phyloP scores from a whole-genome alignment of 129 eudicot species.

The Rutidosis leptorrhynchoides region DNA sequence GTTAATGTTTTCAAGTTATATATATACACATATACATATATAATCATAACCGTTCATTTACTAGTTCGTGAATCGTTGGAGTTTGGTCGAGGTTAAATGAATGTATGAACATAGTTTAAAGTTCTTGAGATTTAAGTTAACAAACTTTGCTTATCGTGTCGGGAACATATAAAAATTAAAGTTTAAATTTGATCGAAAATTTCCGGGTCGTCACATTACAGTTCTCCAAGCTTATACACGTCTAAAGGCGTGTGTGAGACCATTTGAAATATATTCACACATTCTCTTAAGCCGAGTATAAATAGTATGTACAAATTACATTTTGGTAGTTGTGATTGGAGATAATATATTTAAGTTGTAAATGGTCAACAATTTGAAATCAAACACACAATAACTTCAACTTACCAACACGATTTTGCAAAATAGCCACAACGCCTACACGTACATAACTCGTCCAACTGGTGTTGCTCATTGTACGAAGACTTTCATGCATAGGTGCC shows the following conservation, averaged over 20 bases:
- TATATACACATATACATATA: too few relatives aligned
- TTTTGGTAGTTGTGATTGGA: constrained; percentile 1
- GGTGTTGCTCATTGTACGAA: constrained; percentile 38
- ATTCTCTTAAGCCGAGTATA: background rate
- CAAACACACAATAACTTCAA: constrained; percentile 19
- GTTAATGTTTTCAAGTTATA: too few relatives aligned
- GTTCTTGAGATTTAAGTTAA: too few relatives aligned
- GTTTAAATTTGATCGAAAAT: too few relatives aligned
- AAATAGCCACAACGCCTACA: constrained; percentile 68
- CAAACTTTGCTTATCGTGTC: too few relatives aligned
- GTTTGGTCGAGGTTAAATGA: too few relatives aligned
- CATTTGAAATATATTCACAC: background rate
- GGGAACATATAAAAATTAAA: too few relatives aligned
- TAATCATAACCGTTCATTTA: too few relatives aligned
- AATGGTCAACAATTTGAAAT: background rate
- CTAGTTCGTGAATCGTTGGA: too few relatives aligned
- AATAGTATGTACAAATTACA: background rate
- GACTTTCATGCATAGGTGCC: constrained; percentile 56
- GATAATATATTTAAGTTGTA: background rate
- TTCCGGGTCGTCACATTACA: too few relatives aligned
- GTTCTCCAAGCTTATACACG: background rate
- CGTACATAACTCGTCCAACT: constrained; percentile 63
- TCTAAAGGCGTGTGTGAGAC: background rate
- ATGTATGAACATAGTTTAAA: too few relatives aligned
- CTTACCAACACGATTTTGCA: constrained; percentile 84